These are phyloP conservation scores for Brasilioporus rufonigricans DNA, from an alignment of 768 basidiomycete genomes.

Conservation along the genomic window DNA sequence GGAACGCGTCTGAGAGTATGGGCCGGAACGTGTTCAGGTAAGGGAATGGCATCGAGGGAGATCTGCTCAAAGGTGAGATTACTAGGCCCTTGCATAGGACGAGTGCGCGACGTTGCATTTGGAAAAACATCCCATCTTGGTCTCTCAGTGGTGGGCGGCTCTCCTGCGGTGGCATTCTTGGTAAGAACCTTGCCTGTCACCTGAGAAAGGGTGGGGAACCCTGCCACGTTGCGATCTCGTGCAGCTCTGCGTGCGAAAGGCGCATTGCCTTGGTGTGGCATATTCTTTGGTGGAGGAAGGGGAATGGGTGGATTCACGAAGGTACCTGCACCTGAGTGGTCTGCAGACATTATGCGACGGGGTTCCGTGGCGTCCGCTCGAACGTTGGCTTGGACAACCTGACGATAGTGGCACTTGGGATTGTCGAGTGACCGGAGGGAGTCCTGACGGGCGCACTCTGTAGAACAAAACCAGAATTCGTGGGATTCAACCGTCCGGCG, in stretches of 20 bases:
- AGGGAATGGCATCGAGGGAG: too few species aligned
- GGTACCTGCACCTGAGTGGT: neutral
- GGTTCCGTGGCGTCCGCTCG: conserved; percentile 1
- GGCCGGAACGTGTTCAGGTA: neutral
- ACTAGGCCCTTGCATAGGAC: neutral
- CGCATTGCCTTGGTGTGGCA: neutral
- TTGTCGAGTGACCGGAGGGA: conserved; percentile 25
- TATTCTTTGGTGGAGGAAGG: neutral
- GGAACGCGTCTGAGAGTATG: conserved; percentile 13
- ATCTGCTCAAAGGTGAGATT: conserved; percentile 4
- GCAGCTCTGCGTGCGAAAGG: too few species aligned
- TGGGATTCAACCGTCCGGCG: conserved; percentile 20
- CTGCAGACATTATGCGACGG: conserved; percentile 11
- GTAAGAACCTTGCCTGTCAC: conserved; percentile 11
- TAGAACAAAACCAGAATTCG: conserved; percentile 31
- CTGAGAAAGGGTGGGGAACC: conserved; percentile 20
- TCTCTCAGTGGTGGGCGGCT: neutral
- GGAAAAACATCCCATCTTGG: conserved; percentile 2
- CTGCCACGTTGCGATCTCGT: too few species aligned
- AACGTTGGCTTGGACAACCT: conserved; percentile 16
- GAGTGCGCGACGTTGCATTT: neutral
- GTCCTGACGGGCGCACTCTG: conserved; percentile 26
- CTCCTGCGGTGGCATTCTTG: conserved; percentile 2
- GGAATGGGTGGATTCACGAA: neutral
- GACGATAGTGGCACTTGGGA: conserved; percentile 27